Percentiles rank a stretch among this genome's conserved stretches.
Evolutionary conservation across 805 yeast genomes (phyloP).

Genomic region (Barnettozyma pratensis): DNA sequence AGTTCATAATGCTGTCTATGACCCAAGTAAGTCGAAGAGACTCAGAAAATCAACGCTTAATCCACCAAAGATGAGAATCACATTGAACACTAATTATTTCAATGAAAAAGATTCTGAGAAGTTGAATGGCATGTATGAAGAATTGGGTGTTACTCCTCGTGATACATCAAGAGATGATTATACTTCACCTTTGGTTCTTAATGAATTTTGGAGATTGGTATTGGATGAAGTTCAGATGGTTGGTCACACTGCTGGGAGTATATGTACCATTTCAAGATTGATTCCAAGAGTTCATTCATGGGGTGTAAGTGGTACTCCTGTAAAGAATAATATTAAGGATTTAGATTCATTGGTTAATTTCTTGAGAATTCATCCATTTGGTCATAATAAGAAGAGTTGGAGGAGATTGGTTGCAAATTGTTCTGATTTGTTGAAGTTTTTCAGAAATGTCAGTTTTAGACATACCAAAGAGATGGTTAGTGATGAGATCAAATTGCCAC

Average conservation of each 20-base stretch:
- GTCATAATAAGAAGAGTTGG: constrained; percentile 16
- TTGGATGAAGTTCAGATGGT: constrained; percentile 96
- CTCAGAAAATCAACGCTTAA: constrained; percentile 11
- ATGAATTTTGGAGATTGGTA: constrained; percentile 86
- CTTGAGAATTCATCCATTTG: constrained; percentile 61
- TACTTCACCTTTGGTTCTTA: constrained; percentile 74
- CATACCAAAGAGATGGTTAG: constrained; percentile 85
- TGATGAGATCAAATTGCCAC: constrained; percentile 71
- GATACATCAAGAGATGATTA: constrained; percentile 34
- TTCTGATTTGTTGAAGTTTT: constrained; percentile 43
- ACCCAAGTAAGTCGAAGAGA: constrained; percentile 38
- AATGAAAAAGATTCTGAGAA: background rate
- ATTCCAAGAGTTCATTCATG: constrained; percentile 87
- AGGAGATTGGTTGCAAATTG: constrained; percentile 7
- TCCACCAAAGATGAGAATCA: background rate
- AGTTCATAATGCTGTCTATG: constrained; percentile 71
- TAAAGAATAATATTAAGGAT: constrained; percentile 61
- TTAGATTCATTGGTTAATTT: constrained; percentile 67
- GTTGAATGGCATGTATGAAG: constrained; percentile 5
- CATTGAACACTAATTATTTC: background rate
- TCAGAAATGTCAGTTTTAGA: constrained; percentile 55
- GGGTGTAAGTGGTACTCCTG: constrained; percentile 97
- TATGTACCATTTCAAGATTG: constrained; percentile 73
- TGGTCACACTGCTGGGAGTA: constrained; percentile 62
- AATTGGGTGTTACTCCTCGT: constrained; percentile 6